Evolutionary conservation across 345 rosid species (phyloP), one percentile per base, ranked within the genome.

Genomic region (Populus alba): DNA sequence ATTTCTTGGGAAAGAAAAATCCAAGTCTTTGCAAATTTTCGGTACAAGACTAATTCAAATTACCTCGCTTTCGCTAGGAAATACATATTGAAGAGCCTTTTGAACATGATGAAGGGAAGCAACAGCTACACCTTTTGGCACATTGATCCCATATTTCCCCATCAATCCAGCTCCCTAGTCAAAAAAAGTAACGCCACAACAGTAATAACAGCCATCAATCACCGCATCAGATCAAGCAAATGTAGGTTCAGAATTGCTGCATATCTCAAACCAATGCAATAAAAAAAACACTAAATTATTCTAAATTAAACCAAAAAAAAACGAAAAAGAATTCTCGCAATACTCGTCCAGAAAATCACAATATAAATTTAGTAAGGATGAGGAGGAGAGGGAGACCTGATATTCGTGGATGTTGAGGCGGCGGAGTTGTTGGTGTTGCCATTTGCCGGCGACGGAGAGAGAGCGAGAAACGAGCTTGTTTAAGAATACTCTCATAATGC

Each of bases 401-500:
- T 90, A 92, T 80, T 97, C 98, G 83, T 94, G 98, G 90, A 97
- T 86, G 85, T 97, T 97, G 84, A 97, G 97, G 79, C 93, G 97
- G 73, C 99, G 98, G 84, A 94, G 94, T 83, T 97, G 99, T 78
- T 94, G 98, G 67, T 91, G 93, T 77, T 97, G 98, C 90, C 93
- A 90, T 87, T 86, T 89, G 0, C 94, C 95, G 82, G 90, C 92
- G 79, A 91, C 87, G 78, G 96, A 84, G 79, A 94, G 94, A 62
- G 97, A 87, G 78, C 91, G 87, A 38, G 92, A 88, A 45, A 82
- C 94, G 68, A 97, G 89, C 81, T 90, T 90, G 88, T 90, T 91
- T 74, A 91, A 69, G 82, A 88, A 81, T 79, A 94, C 97, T 80
- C 97, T 91, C 96, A 94, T 89, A 16, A 1, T 73, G 39, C 55